phyloP scores from a whole-genome alignment of 306 rosid species.

The Prunus padus region DNA sequence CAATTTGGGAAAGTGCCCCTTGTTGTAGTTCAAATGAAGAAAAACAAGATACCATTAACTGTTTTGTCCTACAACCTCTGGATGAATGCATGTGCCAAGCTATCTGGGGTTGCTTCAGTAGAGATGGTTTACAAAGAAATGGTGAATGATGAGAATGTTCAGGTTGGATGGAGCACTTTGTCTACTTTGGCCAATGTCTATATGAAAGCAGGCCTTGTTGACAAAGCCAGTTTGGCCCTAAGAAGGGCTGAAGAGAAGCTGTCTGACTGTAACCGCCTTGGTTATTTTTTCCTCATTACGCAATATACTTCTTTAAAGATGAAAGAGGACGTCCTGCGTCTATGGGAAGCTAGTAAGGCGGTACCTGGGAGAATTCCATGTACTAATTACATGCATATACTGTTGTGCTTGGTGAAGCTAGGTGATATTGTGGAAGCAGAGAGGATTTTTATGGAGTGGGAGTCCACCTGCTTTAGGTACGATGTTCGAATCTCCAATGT shows the following conservation, averaged over 20 bases:
- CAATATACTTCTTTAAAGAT: constrained; percentile 61
- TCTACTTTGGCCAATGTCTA: constrained; percentile 63
- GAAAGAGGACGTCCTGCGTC: constrained; percentile 59
- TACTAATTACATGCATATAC: constrained; percentile 68
- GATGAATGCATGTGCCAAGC: constrained; percentile 63
- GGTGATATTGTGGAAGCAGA: constrained; percentile 59
- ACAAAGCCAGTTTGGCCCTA: constrained; percentile 55
- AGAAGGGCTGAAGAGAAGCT: constrained; percentile 64
- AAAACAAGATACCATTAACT: constrained; percentile 52
- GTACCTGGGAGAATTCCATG: constrained; percentile 62
- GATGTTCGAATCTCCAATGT: constrained; percentile 82
- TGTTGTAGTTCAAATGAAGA: constrained; percentile 67
- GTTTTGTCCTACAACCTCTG: constrained; percentile 84
- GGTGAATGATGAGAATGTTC: constrained; percentile 54
- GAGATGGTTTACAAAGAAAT: constrained; percentile 61
- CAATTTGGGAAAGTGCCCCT: constrained; percentile 62
- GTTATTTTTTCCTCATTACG: constrained; percentile 75
- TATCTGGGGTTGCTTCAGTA: constrained; percentile 42
- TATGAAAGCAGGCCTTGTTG: constrained; percentile 49
- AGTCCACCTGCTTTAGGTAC: constrained; percentile 48
- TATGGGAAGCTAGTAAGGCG: constrained; percentile 67
- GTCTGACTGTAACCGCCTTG: constrained; percentile 53
- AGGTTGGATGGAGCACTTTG: constrained; percentile 92
- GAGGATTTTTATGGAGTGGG: constrained; percentile 74
- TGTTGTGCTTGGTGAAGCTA: constrained; percentile 67